Base-by-base conservation (phyloP, 345 rosid genomes). In the Melastoma malabathricum region DNA sequence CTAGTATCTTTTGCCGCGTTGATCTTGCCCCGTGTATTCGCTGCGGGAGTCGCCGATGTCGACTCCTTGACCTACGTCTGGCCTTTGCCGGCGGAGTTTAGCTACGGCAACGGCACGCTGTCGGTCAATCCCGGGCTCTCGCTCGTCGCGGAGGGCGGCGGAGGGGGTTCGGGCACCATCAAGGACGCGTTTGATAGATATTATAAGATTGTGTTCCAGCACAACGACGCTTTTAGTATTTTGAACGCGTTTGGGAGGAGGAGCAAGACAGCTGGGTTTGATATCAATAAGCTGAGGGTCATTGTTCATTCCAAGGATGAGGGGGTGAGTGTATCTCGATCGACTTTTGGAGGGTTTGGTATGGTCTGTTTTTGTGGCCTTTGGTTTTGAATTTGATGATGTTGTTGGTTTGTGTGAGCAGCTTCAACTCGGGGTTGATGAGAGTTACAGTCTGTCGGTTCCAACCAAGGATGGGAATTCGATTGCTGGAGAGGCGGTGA, bases 81-180 rank as follows among this genome's bases (percentile, higher is more conserved):
- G 98, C 96, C 96, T 7, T 68, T 87, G 10, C 96, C 96, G n/a
- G 70, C 76, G 18, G 69, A 77, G 18, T 81, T 75, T 63, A 66
- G 74, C 15, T 72, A 67, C 57, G 89, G 98, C 47, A 46, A 59
- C 50, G 63, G 49, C 25, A 73, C 89, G 5, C 71, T 92, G 71
- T 72, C 95, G 44, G 70, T 87, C 44, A 87, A 80, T 66, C 95
- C 98, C 0, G 23, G 50, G 6, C 57, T 84, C n/a, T 56, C 70
- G 15, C 73, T 87, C 44, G 59, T 59, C 56, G 62, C 61, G 25
- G 68, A 60, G 34, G 95, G 94, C 12, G 13, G 54, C 23, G 92
- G 89, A 1, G 80, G 84, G 0, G 51, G 47, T 29, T 92, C 85
- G 14, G 47, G 57, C 44, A 79, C 82, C 44, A 49, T 87, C 51